A percentile compares a stretch with the other conserved stretches of the same genome.
Evolutionary conservation across 768 basidiomycete species (phyloP).

Genomic region (Sporobolomyces pararoseus): DNA sequence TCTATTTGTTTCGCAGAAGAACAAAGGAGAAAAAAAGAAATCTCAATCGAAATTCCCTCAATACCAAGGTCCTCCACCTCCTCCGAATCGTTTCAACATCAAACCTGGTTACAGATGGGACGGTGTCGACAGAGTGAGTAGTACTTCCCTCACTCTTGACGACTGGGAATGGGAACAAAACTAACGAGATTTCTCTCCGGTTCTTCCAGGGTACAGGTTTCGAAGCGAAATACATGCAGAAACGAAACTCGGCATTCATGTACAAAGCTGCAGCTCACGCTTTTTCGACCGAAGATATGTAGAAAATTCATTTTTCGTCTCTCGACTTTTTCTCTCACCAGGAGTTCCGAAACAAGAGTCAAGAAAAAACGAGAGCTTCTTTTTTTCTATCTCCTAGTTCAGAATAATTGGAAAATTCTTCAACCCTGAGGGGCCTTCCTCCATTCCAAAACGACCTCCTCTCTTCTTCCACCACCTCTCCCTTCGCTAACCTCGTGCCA

Average conservation of each 20-base stretch:
- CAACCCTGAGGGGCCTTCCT: too few species aligned
- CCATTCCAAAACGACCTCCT: conserved; percentile 7
- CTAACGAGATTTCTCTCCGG: neutral
- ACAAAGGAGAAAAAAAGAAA: conserved; percentile 62
- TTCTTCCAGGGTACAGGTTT: conserved; percentile 69
- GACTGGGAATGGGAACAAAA: neutral
- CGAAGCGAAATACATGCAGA: conserved; percentile 87
- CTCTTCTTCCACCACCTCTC: conserved; percentile 15
- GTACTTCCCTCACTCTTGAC: neutral
- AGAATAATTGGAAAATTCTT: too few species aligned
- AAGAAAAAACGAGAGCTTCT: too few species aligned
- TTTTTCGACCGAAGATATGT: conserved; percentile 37
- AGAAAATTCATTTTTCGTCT: neutral
- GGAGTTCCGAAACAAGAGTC: too few species aligned
- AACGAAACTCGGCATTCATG: conserved; percentile 69
- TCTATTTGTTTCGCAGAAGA: conserved; percentile 24
- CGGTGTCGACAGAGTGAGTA: conserved; percentile 68
- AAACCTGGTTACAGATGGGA: conserved; percentile 97
- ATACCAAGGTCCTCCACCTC: conserved; percentile 79
- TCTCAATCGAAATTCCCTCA: conserved; percentile 72
- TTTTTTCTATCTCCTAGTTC: too few species aligned
- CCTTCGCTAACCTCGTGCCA: neutral
- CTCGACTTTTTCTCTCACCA: too few species aligned
- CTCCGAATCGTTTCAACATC: conserved; percentile 93
- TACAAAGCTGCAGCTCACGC: conserved; percentile 65